Percentiles rank a stretch among this genome's conserved stretches.
Evolutionary conservation across 176 grass and related monocot genomes (phyloP).

Genomic region (Areca catechu): DNA sequence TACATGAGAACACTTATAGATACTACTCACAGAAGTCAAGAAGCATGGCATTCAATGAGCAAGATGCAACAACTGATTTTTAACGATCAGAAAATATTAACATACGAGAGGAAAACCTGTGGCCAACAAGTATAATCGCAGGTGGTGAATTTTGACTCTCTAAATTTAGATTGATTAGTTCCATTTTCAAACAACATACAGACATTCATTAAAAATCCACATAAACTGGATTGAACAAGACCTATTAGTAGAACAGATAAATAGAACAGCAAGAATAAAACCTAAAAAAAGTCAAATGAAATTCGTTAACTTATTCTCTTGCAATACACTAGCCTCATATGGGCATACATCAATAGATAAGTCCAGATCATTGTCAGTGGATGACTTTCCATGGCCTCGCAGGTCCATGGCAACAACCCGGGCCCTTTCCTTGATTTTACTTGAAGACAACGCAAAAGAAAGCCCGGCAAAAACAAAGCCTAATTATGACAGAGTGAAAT

Average conservation of each 20-base stretch:
- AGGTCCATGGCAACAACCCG: constrained; percentile 78
- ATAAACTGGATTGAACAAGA: not conserved
- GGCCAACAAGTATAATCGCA: constrained; percentile 93
- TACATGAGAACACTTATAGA: too few relatives aligned
- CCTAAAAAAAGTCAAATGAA: not conserved
- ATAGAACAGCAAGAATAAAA: constrained; percentile 2
- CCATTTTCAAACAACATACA: not conserved
- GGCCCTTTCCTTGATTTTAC: constrained; percentile 70
- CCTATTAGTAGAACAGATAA: not conserved
- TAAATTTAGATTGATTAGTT: constrained; percentile 14
- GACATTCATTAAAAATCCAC: not conserved
- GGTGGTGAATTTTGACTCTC: constrained; percentile 78
- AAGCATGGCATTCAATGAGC: too few relatives aligned
- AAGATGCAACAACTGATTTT: too few relatives aligned
- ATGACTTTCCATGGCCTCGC: constrained; percentile 79
- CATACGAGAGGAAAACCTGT: constrained; percentile 45
- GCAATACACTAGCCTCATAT: constrained; percentile 4
- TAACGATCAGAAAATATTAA: not conserved
- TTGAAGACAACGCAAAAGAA: constrained; percentile 84
- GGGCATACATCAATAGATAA: constrained; percentile 74
- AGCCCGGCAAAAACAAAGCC: constrained; percentile 36
- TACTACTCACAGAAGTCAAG: too few relatives aligned
- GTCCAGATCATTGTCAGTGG: constrained; percentile 68
- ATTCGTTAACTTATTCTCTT: not conserved
- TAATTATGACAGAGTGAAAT: too few relatives aligned